A percentile compares a stretch with the other conserved stretches of the same genome.
phyloP scores from a whole-genome alignment of 1,284 basidiomycete species.

The Ceratobasidium sp. region DNA sequence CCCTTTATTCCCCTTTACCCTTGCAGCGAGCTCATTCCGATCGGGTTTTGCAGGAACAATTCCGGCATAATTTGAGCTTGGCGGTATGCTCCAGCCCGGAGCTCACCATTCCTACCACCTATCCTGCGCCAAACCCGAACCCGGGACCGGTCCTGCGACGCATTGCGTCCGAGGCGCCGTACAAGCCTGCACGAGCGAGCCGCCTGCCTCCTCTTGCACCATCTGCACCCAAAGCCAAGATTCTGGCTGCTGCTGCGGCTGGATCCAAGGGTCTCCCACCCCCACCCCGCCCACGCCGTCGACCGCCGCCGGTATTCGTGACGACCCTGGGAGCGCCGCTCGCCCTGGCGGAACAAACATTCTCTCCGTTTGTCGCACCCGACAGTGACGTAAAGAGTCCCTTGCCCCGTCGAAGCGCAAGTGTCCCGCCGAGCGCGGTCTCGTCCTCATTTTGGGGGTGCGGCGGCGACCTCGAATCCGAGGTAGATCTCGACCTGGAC shows the following conservation, averaged over 20 bases:
- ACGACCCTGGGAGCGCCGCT: constrained; percentile 9
- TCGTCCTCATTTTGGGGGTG: constrained; percentile 19
- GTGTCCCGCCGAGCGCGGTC: constrained; percentile 9
- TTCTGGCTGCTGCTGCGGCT: background rate
- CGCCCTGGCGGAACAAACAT: constrained; percentile 6
- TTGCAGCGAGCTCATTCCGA: background rate
- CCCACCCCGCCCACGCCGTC: constrained; percentile 7
- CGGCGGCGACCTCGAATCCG: background rate
- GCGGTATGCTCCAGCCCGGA: constrained; percentile 29
- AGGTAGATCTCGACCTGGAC: constrained; percentile 2
- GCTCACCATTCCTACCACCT: background rate
- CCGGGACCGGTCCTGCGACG: constrained; percentile 22
- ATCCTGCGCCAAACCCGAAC: constrained; percentile 1
- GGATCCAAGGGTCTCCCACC: constrained; percentile 20
- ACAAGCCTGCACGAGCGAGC: background rate
- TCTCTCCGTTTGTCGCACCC: constrained; percentile 3
- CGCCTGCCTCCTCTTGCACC: background rate
- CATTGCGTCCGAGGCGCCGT: constrained; percentile 16
- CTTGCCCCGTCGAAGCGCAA: background rate
- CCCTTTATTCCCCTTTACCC: background rate
- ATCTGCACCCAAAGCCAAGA: background rate
- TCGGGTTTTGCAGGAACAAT: background rate
- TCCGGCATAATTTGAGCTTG: constrained; percentile 5
- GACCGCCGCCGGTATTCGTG: constrained; percentile 15
- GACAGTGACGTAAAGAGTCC: background rate